Base-by-base conservation (phyloP, 768 basidiomycete species). In the Xanthoconium stramineum region DNA sequence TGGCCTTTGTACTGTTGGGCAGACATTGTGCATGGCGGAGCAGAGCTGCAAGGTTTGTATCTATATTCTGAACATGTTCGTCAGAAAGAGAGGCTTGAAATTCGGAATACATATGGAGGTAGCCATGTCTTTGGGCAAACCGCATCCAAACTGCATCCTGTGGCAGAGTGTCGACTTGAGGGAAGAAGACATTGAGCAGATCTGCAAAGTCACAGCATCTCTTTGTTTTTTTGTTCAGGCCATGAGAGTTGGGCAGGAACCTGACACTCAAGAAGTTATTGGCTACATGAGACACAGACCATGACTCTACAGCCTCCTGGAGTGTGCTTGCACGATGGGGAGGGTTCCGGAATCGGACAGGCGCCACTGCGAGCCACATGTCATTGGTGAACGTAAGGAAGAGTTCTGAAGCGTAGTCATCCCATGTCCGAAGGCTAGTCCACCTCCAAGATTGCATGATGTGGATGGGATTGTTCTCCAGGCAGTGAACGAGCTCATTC, bases 221-320 rank as follows among this genome's bases (percentile, higher is more conserved):
- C n/a, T 49, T 57, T 5, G 19, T 49, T 10, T 48, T 57, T n/a
- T 43, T 57, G 3, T 45, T 50, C 12, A 57, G 14, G 1, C 47
- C 47, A 49, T 57, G 20, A 4, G 56, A 53, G 37, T 57, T 57
- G 29, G 56, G 47, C 15, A 57, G 10, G 38, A 58, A 54, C 5
- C 33, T 54, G 36, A 58, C 48, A 2, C 57, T 58, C 6, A 50
- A 14, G 3, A 58, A 43, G 3, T 0, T 47, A 9, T 55, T 2
- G 1, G 19, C 6, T 7, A 55, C 28, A 14, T 32, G 38, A 32
- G 48, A 50, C 9, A 55, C 44, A 3, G 57, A 53, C 57, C 57
- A 58, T 14, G 48, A 54, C 20, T 40, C 6, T 0, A 58, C 7
- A 8, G 52, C 57, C 4, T 53, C 47, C 14, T 49, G 9, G 11